phyloP scores from a whole-genome alignment of 345 rosid genomes.

The Microcos paniculata region DNA sequence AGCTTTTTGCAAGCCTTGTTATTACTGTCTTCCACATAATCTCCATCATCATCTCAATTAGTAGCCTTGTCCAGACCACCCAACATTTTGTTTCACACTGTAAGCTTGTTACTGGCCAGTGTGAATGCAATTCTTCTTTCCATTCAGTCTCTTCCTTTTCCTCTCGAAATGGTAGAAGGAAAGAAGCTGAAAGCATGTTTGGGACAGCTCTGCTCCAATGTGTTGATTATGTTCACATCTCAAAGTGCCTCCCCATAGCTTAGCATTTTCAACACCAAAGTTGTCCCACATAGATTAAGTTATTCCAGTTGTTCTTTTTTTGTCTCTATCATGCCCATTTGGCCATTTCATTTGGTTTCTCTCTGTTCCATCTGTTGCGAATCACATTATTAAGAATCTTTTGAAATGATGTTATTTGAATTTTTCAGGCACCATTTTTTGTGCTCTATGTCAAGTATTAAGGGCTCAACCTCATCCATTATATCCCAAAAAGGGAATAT shows the following conservation, averaged over 20 bases:
- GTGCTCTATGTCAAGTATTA: neutral
- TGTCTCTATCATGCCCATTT: slow-evolving; percentile 4
- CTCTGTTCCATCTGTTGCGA: neutral
- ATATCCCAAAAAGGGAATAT: neutral
- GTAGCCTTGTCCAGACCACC: neutral
- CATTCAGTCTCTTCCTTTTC: neutral
- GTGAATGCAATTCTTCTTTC: neutral
- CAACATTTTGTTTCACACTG: slow-evolving; percentile 5
- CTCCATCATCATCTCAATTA: neutral
- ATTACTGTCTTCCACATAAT: neutral
- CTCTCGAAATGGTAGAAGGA: neutral
- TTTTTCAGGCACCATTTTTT: neutral
- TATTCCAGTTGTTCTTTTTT: neutral
- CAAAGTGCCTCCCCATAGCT: slow-evolving; percentile 4
- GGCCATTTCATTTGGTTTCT: neutral
- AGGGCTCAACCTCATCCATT: neutral
- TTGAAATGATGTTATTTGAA: neutral
- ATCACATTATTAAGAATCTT: neutral
- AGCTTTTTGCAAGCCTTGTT: neutral
- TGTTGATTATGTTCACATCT: neutral
- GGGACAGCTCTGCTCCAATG: neutral
- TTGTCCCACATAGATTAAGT: slow-evolving; percentile 3
- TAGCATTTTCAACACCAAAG: neutral
- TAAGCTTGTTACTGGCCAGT: neutral
- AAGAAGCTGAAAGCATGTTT: neutral